phyloP scores from a whole-genome alignment of 768 basidiomycete species.

The Piloderma croceum region DNA sequence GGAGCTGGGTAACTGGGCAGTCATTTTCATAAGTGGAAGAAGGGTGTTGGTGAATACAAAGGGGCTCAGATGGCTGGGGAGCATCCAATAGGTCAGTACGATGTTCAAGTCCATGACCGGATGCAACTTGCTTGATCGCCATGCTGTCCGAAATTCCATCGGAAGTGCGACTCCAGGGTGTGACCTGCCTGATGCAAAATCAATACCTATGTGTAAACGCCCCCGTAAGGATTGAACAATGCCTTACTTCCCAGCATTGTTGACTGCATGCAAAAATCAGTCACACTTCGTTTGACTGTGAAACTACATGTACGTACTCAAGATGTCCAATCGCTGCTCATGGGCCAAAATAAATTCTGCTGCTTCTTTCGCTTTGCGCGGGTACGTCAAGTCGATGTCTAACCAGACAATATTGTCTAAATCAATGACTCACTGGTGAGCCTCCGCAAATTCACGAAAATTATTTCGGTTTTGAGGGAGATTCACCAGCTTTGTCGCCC shows the following conservation, averaged over 20 bases:
- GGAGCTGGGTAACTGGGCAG: conserved; percentile 39
- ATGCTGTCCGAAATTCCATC: conserved; percentile 35
- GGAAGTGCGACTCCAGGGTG: conserved; percentile 1
- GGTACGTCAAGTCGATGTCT: conserved; percentile 46
- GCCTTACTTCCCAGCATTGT: conserved; percentile 52
- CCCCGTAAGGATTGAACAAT: neutral
- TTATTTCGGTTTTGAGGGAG: no score
- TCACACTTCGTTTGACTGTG: neutral
- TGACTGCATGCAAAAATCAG: conserved; percentile 31
- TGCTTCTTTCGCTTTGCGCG: conserved; percentile 39
- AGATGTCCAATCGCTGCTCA: conserved; percentile 50
- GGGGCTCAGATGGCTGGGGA: conserved; percentile 44
- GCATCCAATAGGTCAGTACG: neutral
- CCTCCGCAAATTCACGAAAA: no score
- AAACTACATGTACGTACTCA: conserved; percentile 32
- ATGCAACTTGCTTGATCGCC: conserved; percentile 39
- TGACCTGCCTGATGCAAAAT: conserved; percentile 2
- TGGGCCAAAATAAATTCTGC: conserved; percentile 44
- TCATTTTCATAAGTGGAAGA: conserved; percentile 46
- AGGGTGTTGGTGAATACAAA: conserved; percentile 52
- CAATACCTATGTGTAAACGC: neutral
- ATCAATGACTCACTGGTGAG: no score
- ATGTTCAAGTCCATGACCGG: neutral
- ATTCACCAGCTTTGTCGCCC: conserved; percentile 38
- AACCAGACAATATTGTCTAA: conserved; percentile 47